Base-by-base conservation (phyloP, 2,329 filamentous ascomycete species). In the Trichoderma cornu-damae region DNA sequence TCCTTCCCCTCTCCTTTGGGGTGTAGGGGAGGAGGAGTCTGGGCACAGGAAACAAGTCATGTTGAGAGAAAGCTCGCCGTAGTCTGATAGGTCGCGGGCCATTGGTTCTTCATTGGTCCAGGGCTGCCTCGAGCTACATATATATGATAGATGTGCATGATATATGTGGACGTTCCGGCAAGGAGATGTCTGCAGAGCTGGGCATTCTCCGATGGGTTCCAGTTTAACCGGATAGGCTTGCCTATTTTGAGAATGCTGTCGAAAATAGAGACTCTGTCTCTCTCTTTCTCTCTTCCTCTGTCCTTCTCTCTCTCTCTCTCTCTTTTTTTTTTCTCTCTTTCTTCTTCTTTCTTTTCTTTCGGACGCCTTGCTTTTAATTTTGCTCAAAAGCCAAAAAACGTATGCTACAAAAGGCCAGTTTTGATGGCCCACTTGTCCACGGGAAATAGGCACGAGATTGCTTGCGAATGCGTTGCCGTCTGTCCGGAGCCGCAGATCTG, bases 171-270 rank as follows among this genome's bases (percentile, higher is more conserved):
- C n/a, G n/a, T n/a, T 40, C 43, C 42, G 22, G 52, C 52, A 55
- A 18, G 28, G 28, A 35, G 14, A 35, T 53, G 38, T 44, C 50
- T 53, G 50, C 50, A 43, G 38, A 44, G 50, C 38, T 43, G 38
- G 38, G 14, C 50, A 43, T 42, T 11, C n/a, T n/a, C 26, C 22
- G 38, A 44, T 24, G 28, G 28, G 18, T 35, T 30, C 48, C n/a
- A 51, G 48, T 51, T 40, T 51, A 51, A 3, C 48, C 48, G 48
- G 48, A 40, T 51, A 51, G 48, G 34, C 48, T 53, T 43, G 50
- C 30, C 38, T 18, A n/a, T 35, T n/a, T 43, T 53, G 16, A 32
- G 28, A 16, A 26, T 53, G 50, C 20, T 30, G 40, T 30, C 18
- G 40, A 34, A 34, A 14, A 26, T 32, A n/a, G 22, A n/a, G n/a